Evolutionary conservation across 306 rosid genomes (phyloP), one percentile per base, ranked within the genome.

Genomic region (Rubus idaeus): DNA sequence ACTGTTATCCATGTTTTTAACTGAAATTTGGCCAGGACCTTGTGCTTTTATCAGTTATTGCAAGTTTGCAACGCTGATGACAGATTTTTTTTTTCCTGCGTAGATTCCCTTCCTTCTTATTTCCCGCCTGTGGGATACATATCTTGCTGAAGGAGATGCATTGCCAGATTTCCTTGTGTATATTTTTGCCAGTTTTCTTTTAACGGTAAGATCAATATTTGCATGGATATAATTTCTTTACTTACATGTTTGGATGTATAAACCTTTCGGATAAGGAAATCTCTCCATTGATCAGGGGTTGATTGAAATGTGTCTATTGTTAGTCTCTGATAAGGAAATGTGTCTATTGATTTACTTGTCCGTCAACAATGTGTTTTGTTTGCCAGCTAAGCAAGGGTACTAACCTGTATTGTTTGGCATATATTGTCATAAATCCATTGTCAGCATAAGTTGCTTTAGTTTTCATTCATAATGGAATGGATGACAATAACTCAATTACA

Each of bases 71-170:
- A 60, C 72, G 66, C 82, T 87, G 66, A 87, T 73, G 71, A 26
- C 11, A 42, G 46, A 72, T 58, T 52, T 64, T 78, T 62, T 67
- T 12, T 70, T 30, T 58, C 35, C 68, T 83, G 55, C 75, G 68
- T 83, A 96, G 99, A 87, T 96, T 78, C 99, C 99, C 65, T 96
- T 91, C 83, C 81, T 88, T 81, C 93, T 96, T n/a, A 89, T 96
- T 70, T 86, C 94, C 13, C 99, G 99, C 81, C 86, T 96, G 65
- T 96, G 99, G 99, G 99, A 96, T 84, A 96, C 99, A 4, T 96
- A 92, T 81, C 99, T 96, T 73, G 98, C 99, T 4, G 98, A 96
- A 86, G 99, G 99, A 80, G 97, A 96, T 80, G 96, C 94, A 47
- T 86, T 96, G 79, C 97, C 99, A 46, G 97, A 96, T 81, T 96